These are phyloP conservation scores for Bipolaris zeicola DNA, from an alignment of 2,329 filamentous ascomycete species.

Conservation along the genomic window DNA sequence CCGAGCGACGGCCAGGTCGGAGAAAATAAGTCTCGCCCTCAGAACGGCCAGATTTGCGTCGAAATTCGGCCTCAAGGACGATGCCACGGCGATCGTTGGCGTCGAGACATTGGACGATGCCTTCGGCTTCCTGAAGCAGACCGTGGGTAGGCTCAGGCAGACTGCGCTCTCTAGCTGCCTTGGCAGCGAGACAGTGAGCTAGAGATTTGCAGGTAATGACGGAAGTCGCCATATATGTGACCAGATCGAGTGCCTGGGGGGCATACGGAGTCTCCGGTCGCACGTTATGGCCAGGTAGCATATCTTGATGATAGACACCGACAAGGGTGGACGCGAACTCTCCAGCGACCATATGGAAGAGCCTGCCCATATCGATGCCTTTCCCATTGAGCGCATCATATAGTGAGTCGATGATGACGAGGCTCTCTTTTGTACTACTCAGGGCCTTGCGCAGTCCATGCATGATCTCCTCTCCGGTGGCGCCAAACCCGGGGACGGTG, in stretches of 20 bases:
- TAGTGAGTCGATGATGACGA: constrained; percentile 82
- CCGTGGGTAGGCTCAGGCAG: constrained; percentile 79
- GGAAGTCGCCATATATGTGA: constrained; percentile 87
- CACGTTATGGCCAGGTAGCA: constrained; percentile 60
- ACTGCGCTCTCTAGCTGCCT: constrained; percentile 77
- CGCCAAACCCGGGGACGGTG: constrained; percentile 67
- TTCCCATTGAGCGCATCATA: constrained; percentile 61
- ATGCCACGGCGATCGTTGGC: constrained; percentile 62
- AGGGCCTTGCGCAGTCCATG: constrained; percentile 26
- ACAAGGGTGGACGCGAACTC: constrained; percentile 71
- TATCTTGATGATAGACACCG: constrained; percentile 81
- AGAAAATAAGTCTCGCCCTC: constrained; percentile 73
- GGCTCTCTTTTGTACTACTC: constrained; percentile 39
- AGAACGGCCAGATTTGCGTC: constrained; percentile 79
- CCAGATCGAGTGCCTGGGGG: constrained; percentile 65
- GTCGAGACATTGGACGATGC: constrained; percentile 71
- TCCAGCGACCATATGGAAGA: constrained; percentile 72
- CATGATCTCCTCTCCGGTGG: constrained; percentile 62
- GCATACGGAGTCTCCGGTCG: constrained; percentile 49
- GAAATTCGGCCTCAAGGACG: constrained; percentile 84
- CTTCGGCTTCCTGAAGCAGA: constrained; percentile 76
- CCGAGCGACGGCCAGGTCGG: constrained; percentile 20
- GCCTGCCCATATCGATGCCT: constrained; percentile 59
- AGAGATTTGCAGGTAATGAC: constrained; percentile 77
- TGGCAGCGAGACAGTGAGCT: constrained; percentile 73